Percentiles rank a stretch among this genome's conserved stretches.
phyloP scores from a whole-genome alignment of 306 rosid species.

The Styphnolobium japonicum region DNA sequence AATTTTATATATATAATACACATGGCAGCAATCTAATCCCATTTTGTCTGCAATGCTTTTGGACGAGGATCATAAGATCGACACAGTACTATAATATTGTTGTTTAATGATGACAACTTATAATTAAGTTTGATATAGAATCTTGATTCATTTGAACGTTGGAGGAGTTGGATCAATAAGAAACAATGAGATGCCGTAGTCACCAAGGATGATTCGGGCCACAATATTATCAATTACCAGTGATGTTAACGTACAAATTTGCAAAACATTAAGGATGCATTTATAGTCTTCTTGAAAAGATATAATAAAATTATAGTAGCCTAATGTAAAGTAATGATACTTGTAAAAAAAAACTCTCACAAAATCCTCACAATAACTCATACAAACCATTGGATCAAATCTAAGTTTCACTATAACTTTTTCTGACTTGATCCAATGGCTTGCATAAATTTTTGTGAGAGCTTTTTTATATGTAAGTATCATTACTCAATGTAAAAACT shows the following conservation, averaged over 20 bases:
- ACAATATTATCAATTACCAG: not conserved
- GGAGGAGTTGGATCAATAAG: not conserved
- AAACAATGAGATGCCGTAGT: not conserved
- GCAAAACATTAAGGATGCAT: not conserved
- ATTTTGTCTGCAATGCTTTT: not conserved
- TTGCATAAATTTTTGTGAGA: too few relatives aligned
- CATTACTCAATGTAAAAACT: too few relatives aligned
- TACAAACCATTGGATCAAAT: too few relatives aligned
- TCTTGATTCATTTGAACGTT: not conserved
- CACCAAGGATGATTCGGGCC: conserved; percentile 13
- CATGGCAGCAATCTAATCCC: not conserved
- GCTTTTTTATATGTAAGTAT: too few relatives aligned
- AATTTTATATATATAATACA: not conserved
- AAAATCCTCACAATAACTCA: too few relatives aligned
- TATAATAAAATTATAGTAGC: not conserved
- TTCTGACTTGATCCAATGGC: too few relatives aligned
- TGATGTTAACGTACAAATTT: not conserved
- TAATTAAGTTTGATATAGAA: not conserved
- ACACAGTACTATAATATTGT: not conserved
- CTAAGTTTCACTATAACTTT: too few relatives aligned
- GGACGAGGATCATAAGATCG: not conserved
- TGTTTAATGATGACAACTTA: not conserved
- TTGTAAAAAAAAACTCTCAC: too few relatives aligned
- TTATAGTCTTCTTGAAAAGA: not conserved
- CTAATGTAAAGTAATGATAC: not conserved